Conservation (phyloP, 1,139 yeast genomes). For the Scheffersomyces insectosa region DNA sequence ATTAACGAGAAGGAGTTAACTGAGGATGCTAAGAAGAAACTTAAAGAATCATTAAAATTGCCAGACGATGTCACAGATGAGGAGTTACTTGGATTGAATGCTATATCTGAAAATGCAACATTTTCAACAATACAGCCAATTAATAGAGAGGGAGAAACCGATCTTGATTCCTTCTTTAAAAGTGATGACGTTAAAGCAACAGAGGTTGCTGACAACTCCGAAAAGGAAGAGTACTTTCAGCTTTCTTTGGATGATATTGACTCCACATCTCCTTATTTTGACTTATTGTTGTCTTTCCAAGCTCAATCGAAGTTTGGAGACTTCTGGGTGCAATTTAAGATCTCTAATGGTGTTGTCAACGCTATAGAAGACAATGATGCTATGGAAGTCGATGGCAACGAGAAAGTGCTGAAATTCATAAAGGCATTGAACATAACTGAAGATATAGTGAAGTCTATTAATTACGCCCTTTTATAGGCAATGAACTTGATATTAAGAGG, state of each 20-base stretch:
- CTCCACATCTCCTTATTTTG: slow-evolving; percentile 20
- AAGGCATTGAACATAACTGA: slow-evolving; percentile 34
- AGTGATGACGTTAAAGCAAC: slow-evolving; percentile 10
- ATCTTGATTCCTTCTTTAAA: slow-evolving; percentile 25
- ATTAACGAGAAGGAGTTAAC: slow-evolving; percentile 11
- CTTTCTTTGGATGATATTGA: slow-evolving; percentile 28
- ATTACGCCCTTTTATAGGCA: slow-evolving; percentile 7
- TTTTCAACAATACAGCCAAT: slow-evolving; percentile 20
- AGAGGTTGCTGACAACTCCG: slow-evolving; percentile 5
- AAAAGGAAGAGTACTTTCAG: slow-evolving; percentile 15
- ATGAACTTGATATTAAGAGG: neutral
- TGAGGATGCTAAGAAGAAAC: slow-evolving; percentile 27
- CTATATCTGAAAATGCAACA: slow-evolving; percentile 24
- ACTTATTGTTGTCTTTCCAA: slow-evolving; percentile 22
- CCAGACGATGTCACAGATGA: slow-evolving; percentile 42
- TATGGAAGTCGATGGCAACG: slow-evolving; percentile 22
- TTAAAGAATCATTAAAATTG: slow-evolving; percentile 38
- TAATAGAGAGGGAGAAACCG: slow-evolving; percentile 16
- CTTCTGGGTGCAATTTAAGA: slow-evolving; percentile 22
- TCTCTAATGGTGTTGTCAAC: slow-evolving; percentile 32
- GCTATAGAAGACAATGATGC: slow-evolving; percentile 13
- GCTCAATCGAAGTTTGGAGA: slow-evolving; percentile 18
- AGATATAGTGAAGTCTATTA: slow-evolving; percentile 25
- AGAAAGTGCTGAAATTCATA: slow-evolving; percentile 17
- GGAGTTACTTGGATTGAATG: slow-evolving; percentile 38